Evolutionary conservation across 495 filamentous ascomycete species (phyloP), one percentile per base, ranked within the genome.

Genomic region (Evansstolkia leycettana): DNA sequence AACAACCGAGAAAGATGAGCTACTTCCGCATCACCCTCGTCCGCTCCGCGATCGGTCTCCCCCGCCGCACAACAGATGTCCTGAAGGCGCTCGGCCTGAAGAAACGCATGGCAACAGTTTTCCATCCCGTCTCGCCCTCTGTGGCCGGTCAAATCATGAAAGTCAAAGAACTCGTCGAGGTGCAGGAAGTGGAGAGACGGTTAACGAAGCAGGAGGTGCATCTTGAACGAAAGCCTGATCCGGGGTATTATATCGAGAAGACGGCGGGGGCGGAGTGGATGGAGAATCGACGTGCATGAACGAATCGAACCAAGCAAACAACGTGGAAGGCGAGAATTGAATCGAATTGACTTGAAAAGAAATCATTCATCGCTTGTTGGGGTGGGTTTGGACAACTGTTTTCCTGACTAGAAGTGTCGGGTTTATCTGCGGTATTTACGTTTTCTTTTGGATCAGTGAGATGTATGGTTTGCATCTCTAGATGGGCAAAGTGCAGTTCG

Each of bases 1-100:
- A n/a, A n/a, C 5, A 23, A 23, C 20, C 20, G 5, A 17, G 18
- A 34, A 73, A 42, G 54, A 94, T 93, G 85, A 73, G 81, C 39
- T 96, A 72, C 72, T 98, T 96, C 73, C 81, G 84, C 48, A 85
- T 99, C 53, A 95, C 88, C 44, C 84, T 96, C 45, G 67, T 90
- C 53, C 88, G 92, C 48, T 87, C 80, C 40, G 79, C 80, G 41
- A 99, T 99, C 62, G 92, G 92, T 48, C 76, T 99, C 34, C 86
- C 92, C 7, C 60, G 75, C 46, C 78, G 82, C 49, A 82, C 78
- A 41, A 73, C 73, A 60, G 86, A 81, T 46, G 84, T 93, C 34
- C 81, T 99, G 33, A 72, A 76, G 47, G 82, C 92, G 6, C 78
- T 99, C 20, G 92, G 92, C 17, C 73, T 99, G 26, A 82, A 80